Percentiles rank a stretch among this genome's conserved stretches.
Conservation (phyloP, 2,329 filamentous ascomycete species). For the Aspergillus pseudotamarii region DNA sequence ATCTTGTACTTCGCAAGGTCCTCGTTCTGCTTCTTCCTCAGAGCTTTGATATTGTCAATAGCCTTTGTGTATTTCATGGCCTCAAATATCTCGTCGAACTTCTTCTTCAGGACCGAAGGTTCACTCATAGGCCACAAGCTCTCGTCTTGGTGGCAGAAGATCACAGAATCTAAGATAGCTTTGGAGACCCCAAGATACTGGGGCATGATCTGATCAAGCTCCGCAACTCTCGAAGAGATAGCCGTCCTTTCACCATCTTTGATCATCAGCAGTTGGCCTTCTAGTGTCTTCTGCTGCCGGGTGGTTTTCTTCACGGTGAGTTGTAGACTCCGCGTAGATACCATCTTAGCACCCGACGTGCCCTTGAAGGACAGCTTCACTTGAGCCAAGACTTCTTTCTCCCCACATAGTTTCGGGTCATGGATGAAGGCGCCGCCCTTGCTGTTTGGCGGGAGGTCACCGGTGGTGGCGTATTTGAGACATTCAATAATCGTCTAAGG, state of each 20-base stretch:
- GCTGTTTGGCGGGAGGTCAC: conserved; percentile 88
- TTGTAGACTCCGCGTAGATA: conserved; percentile 81
- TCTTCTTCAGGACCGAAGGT: conserved; percentile 81
- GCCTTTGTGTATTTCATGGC: conserved; percentile 96
- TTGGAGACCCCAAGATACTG: conserved; percentile 85
- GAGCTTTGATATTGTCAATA: conserved; percentile 87
- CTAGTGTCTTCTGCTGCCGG: conserved; percentile 78
- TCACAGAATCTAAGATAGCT: conserved; percentile 89
- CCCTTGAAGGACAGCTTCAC: conserved; percentile 86
- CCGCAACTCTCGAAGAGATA: conserved; percentile 76
- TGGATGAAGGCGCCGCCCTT: conserved; percentile 91
- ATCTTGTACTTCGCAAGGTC: conserved; percentile 73
- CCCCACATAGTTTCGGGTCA: conserved; percentile 87
- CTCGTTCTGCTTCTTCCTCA: conserved; percentile 80
- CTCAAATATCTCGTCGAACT: conserved; percentile 97
- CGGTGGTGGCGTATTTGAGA: conserved; percentile 96
- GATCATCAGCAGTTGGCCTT: conserved; percentile 73
- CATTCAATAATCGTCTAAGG: conserved; percentile 89
- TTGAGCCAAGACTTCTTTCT: conserved; percentile 87
- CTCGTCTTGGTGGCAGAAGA: conserved; percentile 98
- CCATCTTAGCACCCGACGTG: conserved; percentile 76
- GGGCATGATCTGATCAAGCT: conserved; percentile 82
- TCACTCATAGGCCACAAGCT: conserved; percentile 96
- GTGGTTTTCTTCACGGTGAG: conserved; percentile 82
- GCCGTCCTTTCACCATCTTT: conserved; percentile 78